phyloP scores from a whole-genome alignment of 106 monocot species.

The Dioscorea dumetorum region DNA sequence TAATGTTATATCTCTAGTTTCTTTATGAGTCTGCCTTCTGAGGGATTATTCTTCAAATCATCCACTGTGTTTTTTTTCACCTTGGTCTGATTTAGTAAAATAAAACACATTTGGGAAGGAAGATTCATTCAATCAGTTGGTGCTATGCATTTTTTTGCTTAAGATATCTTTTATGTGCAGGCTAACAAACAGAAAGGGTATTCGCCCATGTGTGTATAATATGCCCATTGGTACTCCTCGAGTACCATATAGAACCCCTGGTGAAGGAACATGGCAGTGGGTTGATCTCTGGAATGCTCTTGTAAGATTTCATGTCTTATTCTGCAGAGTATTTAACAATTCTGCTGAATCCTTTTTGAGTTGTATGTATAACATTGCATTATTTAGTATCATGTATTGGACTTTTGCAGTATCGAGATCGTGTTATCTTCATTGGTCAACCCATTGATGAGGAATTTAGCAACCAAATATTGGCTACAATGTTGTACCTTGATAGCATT shows the following conservation, averaged over 20 bases:
- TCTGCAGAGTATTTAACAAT: neutral
- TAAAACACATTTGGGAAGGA: too few species aligned
- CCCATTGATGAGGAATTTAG: constrained; percentile 87
- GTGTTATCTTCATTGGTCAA: constrained; percentile 87
- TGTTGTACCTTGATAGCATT: constrained; percentile 86
- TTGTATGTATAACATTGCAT: neutral
- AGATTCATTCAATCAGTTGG: neutral
- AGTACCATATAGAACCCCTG: constrained; percentile 77
- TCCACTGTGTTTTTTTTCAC: too few species aligned
- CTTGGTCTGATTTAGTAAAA: too few species aligned
- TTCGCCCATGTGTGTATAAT: constrained; percentile 42
- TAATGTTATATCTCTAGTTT: too few species aligned
- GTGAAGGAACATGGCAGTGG: constrained; percentile 89
- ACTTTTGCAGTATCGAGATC: constrained; percentile 75
- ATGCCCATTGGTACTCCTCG: constrained; percentile 90
- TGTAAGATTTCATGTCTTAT: constrained; percentile 31
- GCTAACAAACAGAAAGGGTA: constrained; percentile 24
- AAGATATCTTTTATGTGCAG: constrained; percentile 17
- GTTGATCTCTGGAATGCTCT: constrained; percentile 95
- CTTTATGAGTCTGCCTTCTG: too few species aligned
- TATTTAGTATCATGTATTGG: neutral
- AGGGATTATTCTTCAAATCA: too few species aligned
- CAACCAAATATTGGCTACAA: constrained; percentile 80
- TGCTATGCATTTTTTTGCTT: neutral
- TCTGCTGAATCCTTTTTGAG: neutral